A percentile compares a stretch with the other conserved stretches of the same genome.
Conservation (phyloP, 148 eudicot genomes). For the Fagopyrum esculentum region DNA sequence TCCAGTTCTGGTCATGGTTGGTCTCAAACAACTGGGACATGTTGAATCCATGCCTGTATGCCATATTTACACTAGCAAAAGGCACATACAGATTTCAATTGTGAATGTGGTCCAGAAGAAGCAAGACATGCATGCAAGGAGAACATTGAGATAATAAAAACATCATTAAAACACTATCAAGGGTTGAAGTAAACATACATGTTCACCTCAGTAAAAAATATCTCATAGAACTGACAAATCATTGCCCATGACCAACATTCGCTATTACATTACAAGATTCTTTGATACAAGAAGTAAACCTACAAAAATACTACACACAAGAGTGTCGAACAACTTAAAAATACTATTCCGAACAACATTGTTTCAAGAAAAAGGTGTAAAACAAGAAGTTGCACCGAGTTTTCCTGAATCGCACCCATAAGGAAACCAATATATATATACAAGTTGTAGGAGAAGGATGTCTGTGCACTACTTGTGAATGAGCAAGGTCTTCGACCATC, state of each 20-base stretch:
- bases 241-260: no score
- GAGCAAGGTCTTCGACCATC: no score
- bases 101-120: not conserved
- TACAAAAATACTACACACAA: not conserved
- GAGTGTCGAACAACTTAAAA: not conserved
- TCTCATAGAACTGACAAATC: not conserved
- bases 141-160: not conserved
- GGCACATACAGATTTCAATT: not conserved
- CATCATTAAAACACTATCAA: not conserved
- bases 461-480: no score
- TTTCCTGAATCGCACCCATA: no score
- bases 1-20: conserved; percentile 62
- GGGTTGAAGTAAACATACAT: not conserved
- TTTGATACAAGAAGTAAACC: not conserved
- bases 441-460: no score
- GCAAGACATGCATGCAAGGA: not conserved
- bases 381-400: no score
- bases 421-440: no score
- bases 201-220: not conserved
- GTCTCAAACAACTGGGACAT: conserved; percentile 49
- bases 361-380: no score
- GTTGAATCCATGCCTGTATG: conserved; percentile 46
- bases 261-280: no score
- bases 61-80: conserved; percentile 35
- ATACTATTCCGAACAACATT: no score